Base-by-base conservation (phyloP, 2,329 filamentous ascomycete genomes). In the Alternaria triticina region DNA sequence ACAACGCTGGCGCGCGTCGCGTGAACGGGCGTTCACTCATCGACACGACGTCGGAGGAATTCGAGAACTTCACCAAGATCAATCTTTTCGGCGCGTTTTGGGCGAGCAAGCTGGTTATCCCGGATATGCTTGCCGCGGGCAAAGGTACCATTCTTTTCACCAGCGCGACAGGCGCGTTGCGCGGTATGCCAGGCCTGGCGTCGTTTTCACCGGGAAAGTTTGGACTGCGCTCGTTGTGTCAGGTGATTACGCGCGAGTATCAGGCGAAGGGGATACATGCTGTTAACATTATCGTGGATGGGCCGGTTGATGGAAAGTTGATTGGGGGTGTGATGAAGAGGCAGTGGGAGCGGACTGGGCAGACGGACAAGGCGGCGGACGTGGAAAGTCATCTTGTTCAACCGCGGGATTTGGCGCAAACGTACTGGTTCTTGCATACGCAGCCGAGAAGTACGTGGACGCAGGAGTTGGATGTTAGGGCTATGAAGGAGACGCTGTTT, bases 371-470 rank as follows among this genome's bases (percentile, higher is more conserved):
- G 13, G 10, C 57, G 9, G 25, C 61, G 2, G 64, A 67, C 1
- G 22, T 65, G 17, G 55, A 59, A 1, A 55, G 54, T 4, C 59
- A 67, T 40, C 50, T 67, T 6, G 43, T 65, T 22, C 64, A 67
- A 50, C 64, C 64, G 9, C 45, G 28, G 15, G 64, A 67, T 65
- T 17, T 67, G 62, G 64, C 64, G 7, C 57, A 67, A 30, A 67
- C 62, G 30, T 67, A 67, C 17, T 72, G 68, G 70, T 72, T 70
- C 11, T 33, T 71, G 30, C 68, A 72, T 55, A 71, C 61, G 28
- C 70, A 72, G 44, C 64, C 64, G n/a, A 57, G 67, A 20, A 72
- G 70, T 62, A 68, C 70, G 5, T 72, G 70, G 70, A 72, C 68
- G 22, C 70, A 72, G 40, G 70, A 72, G 45, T 56, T 71, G 55